phyloP scores from a whole-genome alignment of 495 filamentous ascomycete species.

The Talaromyces stipitatus region DNA sequence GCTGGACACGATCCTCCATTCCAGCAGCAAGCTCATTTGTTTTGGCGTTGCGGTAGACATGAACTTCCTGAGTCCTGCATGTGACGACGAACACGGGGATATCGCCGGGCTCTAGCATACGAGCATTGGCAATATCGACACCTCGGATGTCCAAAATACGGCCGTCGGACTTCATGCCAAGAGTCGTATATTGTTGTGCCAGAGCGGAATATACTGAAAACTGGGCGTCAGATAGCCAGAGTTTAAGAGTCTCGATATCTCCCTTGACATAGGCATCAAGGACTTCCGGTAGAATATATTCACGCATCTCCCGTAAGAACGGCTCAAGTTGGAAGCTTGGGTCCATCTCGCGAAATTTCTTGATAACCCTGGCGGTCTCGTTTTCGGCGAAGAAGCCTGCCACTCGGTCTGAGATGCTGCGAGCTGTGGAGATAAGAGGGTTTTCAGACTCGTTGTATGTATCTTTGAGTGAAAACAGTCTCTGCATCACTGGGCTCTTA shows the following conservation, averaged over 20 bases:
- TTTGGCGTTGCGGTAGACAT: constrained; percentile 91
- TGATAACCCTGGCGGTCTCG: constrained; percentile 93
- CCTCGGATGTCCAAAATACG: constrained; percentile 89
- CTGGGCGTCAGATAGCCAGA: constrained; percentile 93
- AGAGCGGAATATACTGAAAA: constrained; percentile 91
- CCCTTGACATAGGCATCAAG: constrained; percentile 97
- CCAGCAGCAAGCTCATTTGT: constrained; percentile 85
- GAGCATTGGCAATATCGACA: constrained; percentile 82
- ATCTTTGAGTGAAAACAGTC: constrained; percentile 71
- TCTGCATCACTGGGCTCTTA: constrained; percentile 79
- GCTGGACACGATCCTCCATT: constrained; percentile 97
- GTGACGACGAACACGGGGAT: constrained; percentile 96
- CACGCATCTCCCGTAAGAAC: constrained; percentile 88
- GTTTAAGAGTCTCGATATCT: constrained; percentile 79
- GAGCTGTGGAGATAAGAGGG: constrained; percentile 84
- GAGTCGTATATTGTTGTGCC: constrained; percentile 87
- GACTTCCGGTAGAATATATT: constrained; percentile 96
- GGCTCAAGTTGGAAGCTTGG: constrained; percentile 90
- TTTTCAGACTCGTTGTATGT: constrained; percentile 95
- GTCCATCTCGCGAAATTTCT: constrained; percentile 95
- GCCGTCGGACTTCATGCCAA: constrained; percentile 88
- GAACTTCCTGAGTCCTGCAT: constrained; percentile 94
- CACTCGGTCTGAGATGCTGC: constrained; percentile 85
- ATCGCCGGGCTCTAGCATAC: constrained; percentile 93
- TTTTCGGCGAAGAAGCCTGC: constrained; percentile 98